Evolutionary conservation across 371 early-diverging fungal genomes (phyloP), one percentile per base, ranked within the genome.

Genomic region (Mortierella sp.): DNA sequence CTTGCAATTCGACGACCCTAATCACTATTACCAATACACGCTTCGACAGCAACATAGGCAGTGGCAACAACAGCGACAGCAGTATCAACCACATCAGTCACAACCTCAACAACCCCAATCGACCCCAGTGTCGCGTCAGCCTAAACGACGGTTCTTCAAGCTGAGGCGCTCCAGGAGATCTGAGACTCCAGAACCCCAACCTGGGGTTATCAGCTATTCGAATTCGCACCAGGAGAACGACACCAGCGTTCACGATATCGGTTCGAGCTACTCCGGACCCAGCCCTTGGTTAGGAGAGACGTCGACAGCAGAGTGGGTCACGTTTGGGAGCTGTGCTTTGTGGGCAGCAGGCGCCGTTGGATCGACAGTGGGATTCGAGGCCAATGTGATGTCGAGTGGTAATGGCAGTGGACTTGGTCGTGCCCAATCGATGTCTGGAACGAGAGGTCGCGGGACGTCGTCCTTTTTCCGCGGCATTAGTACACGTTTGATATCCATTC

Each of bases 251-350:
- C 19, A 14, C 29, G 63, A 24, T 0, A 10, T 45, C 7, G n/a
- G 13, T 10, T 44, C 13, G 16, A 48, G 31, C 34, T 43, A 24
- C 11, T 13, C 55, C 26, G 2, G 41, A 37, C 66, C 52, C 22
- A 79, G 80, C 14, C 69, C 75, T 19, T 80, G 80, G 80, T 24
- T 80, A 0, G 80, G 76, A 29, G 72, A 76, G 37, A 75, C 76
- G 2, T 65, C 76, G 14, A 73, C 76, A 7, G 70, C 72, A 5
- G 65, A 67, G 22, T 80, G 80, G 80, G 63, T 76, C 29, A 43
- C 39, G 6, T 44, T 69, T 48, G 80, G 80, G 4, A 52, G 68
- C 16, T 71, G 74, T 24, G 70, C 74, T 14, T 29, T 74, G 0
- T 79, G 79, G 79, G 68, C 74, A 0, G 43, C 66, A 2, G 70